Conservation (phyloP, 148 eudicot genomes). For the Rhododendron henanense region DNA sequence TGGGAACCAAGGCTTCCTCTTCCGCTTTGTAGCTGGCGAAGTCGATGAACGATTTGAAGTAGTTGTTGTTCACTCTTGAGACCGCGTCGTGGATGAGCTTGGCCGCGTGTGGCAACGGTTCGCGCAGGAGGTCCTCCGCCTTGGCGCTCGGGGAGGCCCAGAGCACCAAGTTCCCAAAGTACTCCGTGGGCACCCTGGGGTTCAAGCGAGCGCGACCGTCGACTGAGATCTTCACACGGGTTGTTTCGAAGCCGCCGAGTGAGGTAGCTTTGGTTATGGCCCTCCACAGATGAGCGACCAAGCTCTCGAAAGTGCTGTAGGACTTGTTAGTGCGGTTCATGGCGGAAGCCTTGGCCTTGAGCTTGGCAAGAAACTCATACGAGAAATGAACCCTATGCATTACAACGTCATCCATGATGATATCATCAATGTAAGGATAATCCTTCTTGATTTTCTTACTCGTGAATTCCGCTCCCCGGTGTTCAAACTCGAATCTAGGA, state of each 20-base stretch:
- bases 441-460: constrained; percentile 8
- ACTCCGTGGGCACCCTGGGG: too few species aligned
- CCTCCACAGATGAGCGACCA: constrained; percentile 45
- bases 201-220: too few species aligned
- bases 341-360: constrained; percentile 34
- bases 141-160: too few species aligned
- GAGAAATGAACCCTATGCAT: constrained; percentile 32
- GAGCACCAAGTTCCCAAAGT: too few species aligned
- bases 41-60: too few species aligned
- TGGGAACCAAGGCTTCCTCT: too few species aligned
- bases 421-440: not conserved
- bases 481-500: constrained; percentile 30
- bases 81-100: too few species aligned
- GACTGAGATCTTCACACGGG: too few species aligned
- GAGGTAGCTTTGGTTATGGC: constrained; percentile 35
- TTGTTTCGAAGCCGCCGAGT: constrained; percentile 17
- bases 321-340: constrained; percentile 17
- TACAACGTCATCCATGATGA: constrained; percentile 13
- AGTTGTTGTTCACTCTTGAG: too few species aligned
- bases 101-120: too few species aligned
- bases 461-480: constrained; percentile 27
- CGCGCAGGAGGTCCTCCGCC: too few species aligned
- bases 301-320: constrained; percentile 38
- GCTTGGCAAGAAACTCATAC: constrained; percentile 26
- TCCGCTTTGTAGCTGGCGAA: too few species aligned